Conservation (phyloP, 2,329 filamentous ascomycete genomes). For the Talaromyces verruculosus region DNA sequence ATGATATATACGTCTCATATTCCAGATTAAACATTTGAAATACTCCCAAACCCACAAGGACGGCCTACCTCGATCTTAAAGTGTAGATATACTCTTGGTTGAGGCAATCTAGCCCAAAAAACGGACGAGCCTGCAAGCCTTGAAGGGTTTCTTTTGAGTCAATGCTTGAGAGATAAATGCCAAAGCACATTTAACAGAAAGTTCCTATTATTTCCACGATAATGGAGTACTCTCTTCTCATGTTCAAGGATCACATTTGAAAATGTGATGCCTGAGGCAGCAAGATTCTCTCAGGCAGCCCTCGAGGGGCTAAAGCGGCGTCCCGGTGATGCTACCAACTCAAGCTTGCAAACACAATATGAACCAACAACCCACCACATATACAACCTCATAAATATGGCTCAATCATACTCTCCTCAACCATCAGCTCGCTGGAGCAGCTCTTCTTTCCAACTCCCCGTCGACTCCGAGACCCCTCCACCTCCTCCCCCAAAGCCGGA, state of each 20-base stretch:
- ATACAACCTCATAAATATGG: conserved; percentile 1
- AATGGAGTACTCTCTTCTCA: not conserved
- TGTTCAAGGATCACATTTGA: not conserved
- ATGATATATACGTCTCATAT: not conserved
- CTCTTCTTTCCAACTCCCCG: conserved; percentile 24
- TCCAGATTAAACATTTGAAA: too few relatives aligned
- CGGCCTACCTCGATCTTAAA: not conserved
- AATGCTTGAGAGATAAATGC: not conserved
- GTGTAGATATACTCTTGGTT: not conserved
- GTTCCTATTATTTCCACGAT: not conserved
- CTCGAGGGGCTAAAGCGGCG: not conserved
- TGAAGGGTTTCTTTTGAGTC: not conserved
- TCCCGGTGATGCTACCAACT: not conserved
- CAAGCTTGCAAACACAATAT: not conserved
- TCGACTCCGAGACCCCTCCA: conserved; percentile 60
- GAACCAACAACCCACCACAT: not conserved
- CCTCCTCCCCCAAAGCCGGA: conserved; percentile 70
- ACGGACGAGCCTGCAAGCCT: not conserved
- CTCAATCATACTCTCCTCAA: conserved; percentile 28
- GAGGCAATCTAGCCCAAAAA: not conserved
- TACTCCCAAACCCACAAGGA: too few relatives aligned
- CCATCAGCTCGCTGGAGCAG: conserved; percentile 27
- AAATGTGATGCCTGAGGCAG: not conserved
- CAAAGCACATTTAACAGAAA: not conserved
- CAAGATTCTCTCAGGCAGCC: not conserved